These are phyloP conservation scores for Russula vinacea DNA, from an alignment of 768 basidiomycete genomes.

Conservation along the genomic window DNA sequence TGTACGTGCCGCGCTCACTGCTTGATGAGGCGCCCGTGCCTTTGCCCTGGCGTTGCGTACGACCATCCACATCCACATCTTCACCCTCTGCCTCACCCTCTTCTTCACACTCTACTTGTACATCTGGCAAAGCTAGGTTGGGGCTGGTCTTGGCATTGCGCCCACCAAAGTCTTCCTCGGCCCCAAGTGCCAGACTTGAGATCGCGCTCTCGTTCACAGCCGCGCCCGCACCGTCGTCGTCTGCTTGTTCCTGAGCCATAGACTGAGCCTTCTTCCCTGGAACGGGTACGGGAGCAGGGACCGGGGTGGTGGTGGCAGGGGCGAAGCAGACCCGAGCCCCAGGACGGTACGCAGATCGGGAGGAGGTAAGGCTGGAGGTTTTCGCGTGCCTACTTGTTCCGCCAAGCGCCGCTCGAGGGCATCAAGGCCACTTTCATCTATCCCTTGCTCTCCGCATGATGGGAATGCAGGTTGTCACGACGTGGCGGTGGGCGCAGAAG, in stretches of 20 bases:
- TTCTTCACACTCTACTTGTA: constrained; percentile 1
- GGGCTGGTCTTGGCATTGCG: constrained; percentile 44
- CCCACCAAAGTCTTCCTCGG: constrained; percentile 30
- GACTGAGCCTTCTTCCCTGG: constrained; percentile 10
- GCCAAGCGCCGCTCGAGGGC: constrained; percentile 66
- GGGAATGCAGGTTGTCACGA: background rate
- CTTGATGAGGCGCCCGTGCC: constrained; percentile 19
- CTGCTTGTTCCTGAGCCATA: constrained; percentile 7
- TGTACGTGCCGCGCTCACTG: constrained; percentile 29
- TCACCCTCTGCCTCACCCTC: constrained; percentile 14
- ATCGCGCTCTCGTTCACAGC: constrained; percentile 46
- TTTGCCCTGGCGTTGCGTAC: constrained; percentile 26
- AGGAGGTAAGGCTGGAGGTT: constrained; percentile 34
- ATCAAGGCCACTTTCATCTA: constrained; percentile 59
- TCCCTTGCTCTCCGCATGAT: constrained; percentile 11
- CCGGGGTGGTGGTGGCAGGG: constrained; percentile 6
- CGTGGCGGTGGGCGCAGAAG: constrained; percentile 33
- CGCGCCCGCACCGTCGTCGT: constrained; percentile 33
- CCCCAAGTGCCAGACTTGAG: constrained; percentile 46
- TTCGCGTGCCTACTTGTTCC: constrained; percentile 70
- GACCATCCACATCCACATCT: constrained; percentile 19
- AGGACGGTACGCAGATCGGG: constrained; percentile 42
- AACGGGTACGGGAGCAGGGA: constrained; percentile 13
- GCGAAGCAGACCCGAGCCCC: background rate
- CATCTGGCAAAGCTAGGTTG: constrained; percentile 22